Base-by-base conservation (phyloP, 2,329 filamentous ascomycete genomes). In the Pseudogymnoascus sp. region DNA sequence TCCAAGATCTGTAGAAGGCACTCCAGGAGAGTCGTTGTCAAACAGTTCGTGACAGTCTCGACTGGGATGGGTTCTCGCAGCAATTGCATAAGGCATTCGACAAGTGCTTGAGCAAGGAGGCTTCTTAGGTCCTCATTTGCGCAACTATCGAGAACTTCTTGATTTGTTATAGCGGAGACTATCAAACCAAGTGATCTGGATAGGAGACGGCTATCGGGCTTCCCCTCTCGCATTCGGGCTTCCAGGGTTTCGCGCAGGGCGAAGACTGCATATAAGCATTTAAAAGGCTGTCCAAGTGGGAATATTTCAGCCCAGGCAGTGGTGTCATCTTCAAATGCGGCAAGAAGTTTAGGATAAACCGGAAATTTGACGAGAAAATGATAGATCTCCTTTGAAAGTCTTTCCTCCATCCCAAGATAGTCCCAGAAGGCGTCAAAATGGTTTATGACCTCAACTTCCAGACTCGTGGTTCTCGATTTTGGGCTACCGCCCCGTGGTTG, bases 361-460 rank as follows among this genome's bases (percentile, higher is more conserved):
- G 90, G 89, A 63, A 95, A 86, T 16, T 84, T 83, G 62, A 84
- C 78, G 38, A 93, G 79, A 67, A 93, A 91, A 59, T 83, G 78
- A 71, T 88, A 90, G 10, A 92, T 87, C 84, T 82, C 86, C 70
- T 83, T 79, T 6, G 89, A 86, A 43, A 91, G 77, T 60, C 78
- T 80, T 64, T 93, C 87, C 50, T 90, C 84, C 76, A 93, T 83
- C 66, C 86, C 85, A 62, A 98, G 80, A 70, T 93, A 89, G 46
- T 85, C 83, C 81, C 95, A 96, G 24, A 99, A 77, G 65, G 93
- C 87, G 62, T 90, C 83, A 70, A 96, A 96, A 73, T 96, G 90
- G 63, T 86, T 82, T 68, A 95, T 78, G 22, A 98, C 87, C 69
- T 93, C 90, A 11, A 84, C 81, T 72, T 98, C 91, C 2, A 98